Evolutionary conservation across 2,329 filamentous ascomycete species (phyloP).

Genomic region (Penicillium concentricum): DNA sequence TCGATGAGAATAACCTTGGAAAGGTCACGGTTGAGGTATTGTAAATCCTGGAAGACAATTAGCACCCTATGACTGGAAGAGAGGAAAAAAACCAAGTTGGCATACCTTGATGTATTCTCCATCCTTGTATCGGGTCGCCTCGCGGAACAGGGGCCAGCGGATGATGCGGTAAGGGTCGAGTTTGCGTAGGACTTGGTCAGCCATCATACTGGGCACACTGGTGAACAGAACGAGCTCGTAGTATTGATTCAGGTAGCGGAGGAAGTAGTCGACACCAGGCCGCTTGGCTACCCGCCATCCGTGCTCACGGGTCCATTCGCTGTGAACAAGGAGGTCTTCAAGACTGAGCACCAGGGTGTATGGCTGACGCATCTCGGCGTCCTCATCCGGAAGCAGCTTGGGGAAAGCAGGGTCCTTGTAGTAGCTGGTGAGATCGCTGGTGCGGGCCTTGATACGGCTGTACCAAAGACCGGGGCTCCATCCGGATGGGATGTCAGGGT

Average conservation of each 20-base stretch:
- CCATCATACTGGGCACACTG: conserved; percentile 76
- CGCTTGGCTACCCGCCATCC: conserved; percentile 95
- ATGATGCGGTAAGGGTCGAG: conserved; percentile 94
- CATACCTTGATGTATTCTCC: conserved; percentile 91
- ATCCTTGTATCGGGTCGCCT: conserved; percentile 95
- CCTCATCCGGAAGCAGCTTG: conserved; percentile 74
- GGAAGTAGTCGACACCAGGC: conserved; percentile 93
- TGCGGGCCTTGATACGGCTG: conserved; percentile 72
- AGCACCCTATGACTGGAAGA: background rate
- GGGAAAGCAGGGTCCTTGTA: conserved; percentile 95
- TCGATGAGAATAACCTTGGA: conserved; percentile 95
- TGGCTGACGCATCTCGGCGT: conserved; percentile 76
- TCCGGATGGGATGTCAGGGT: conserved; percentile 74
- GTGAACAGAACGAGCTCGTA: conserved; percentile 98
- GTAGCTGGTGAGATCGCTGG: conserved; percentile 76
- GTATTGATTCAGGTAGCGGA: conserved; percentile 95
- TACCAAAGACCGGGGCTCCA: conserved; percentile 77
- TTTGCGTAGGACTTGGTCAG: conserved; percentile 85
- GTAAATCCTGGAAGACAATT: conserved; percentile 68
- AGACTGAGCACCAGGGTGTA: conserved; percentile 91
- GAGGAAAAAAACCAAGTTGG: background rate
- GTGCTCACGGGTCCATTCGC: conserved; percentile 89
- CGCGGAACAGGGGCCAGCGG: conserved; percentile 89
- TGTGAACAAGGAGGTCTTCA: conserved; percentile 92
- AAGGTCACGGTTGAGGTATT: conserved; percentile 92